Evolutionary conservation across 2,329 filamentous ascomycete species (phyloP), one percentile per base, ranked within the genome.

Genomic region (Aspergillus eucalypticola): DNA sequence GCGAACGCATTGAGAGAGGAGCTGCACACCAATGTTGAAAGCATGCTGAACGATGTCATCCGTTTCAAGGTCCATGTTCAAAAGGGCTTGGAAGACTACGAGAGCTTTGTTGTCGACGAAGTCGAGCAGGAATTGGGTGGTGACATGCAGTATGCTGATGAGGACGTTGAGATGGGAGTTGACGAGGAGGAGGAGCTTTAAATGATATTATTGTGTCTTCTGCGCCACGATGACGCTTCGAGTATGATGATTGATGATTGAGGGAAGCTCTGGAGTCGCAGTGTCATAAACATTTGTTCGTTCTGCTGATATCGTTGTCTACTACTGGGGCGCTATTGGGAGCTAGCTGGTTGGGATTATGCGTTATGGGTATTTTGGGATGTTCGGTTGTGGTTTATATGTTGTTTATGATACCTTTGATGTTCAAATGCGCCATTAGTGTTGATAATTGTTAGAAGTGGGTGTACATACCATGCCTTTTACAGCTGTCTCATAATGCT

Each of bases 1-100:
- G 91, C 91, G 51, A 91, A 91, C 65, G 82, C 91, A 0, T 83
- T 98, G 23, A 87, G 95, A n/a, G 95, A 99, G 75, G 93, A 98
- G 75, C 83, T 99, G n/a, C 95, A 99, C 76, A 96, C 92, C 0
- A 93, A 97, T 75, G 91, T 97, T 69, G 95, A 97, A 79, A 89
- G 88, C 69, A 96, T 98, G 86, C 81, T 99, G 61, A 96, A 97
- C 78, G 93, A 98, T 73, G 90, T 97, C 63, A 96, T 98, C 80
- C 93, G 96, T 72, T 98, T 99, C 86, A 99, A 99, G 80, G 91
- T 99, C 65, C 93, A 98, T 72, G 84, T 99, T 54, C 95, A 99
- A 76, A 93, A 92, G 79, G 89, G 88, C 60, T 81, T 99, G 56
- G 94, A 97, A 73, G 91, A 95, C 71, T 98, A 96, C 75, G 95